phyloP scores from a whole-genome alignment of 2,329 filamentous ascomycete species.

The Bimuria novae-zelandiae region DNA sequence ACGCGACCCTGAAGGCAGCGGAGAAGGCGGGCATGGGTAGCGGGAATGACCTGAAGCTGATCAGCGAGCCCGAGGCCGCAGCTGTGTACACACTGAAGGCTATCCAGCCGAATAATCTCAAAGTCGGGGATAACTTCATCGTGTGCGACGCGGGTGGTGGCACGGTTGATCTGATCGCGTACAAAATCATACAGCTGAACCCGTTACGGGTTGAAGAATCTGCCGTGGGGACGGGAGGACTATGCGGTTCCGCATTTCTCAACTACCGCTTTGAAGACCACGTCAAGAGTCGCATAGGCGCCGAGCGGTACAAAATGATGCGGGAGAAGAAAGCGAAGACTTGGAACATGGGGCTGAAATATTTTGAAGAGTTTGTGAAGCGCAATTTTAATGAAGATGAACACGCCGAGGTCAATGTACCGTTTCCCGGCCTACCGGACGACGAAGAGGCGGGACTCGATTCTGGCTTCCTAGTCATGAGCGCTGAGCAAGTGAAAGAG shows the following conservation, averaged over 20 bases:
- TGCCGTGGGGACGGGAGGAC: conserved; percentile 75
- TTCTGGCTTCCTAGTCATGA: conserved; percentile 76
- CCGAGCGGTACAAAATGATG: conserved; percentile 72
- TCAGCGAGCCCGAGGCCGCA: conserved; percentile 77
- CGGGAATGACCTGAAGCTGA: conserved; percentile 73
- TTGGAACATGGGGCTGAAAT: conserved; percentile 73
- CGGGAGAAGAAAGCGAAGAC: conserved; percentile 77
- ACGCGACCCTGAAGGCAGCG: conserved; percentile 77
- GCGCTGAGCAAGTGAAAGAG: conserved; percentile 68
- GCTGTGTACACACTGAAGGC: conserved; percentile 80
- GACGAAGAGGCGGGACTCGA: conserved; percentile 76
- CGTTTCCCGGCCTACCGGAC: conserved; percentile 76
- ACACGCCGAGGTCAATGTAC: conserved; percentile 75
- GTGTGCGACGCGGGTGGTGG: conserved; percentile 63
- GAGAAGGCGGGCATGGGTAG: conserved; percentile 78
- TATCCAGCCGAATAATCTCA: conserved; percentile 75
- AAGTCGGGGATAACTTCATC: conserved; percentile 65
- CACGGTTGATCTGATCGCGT: conserved; percentile 77
- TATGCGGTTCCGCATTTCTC: conserved; percentile 78
- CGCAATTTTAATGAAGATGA: conserved; percentile 82
- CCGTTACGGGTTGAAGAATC: conserved; percentile 77
- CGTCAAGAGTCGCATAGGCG: conserved; percentile 69
- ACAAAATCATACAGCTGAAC: conserved; percentile 75
- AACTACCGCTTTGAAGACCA: conserved; percentile 83
- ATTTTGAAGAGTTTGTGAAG: conserved; percentile 86